Conservation (phyloP, 345 rosid genomes). For the Lepidium africanum region DNA sequence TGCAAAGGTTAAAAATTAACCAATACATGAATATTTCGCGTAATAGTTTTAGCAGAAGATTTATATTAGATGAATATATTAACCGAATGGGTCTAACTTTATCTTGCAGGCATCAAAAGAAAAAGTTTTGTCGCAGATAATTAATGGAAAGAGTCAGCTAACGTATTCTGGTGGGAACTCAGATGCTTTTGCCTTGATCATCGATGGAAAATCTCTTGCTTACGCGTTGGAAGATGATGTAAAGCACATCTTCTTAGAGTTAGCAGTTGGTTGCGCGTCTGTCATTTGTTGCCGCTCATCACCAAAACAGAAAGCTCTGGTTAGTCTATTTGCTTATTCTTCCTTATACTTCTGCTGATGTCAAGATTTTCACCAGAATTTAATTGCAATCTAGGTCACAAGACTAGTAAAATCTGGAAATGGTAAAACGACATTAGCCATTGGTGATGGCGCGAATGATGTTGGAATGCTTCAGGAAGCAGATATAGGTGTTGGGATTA, state of each 20-base stretch:
- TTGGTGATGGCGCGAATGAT: constrained; percentile 98
- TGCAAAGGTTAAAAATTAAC: constrained; percentile 48
- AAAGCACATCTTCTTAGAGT: constrained; percentile 59
- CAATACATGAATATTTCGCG: background rate
- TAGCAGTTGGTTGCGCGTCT: constrained; percentile 79
- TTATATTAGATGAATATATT: background rate
- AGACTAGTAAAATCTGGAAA: constrained; percentile 81
- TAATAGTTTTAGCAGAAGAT: background rate
- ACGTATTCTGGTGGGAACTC: constrained; percentile 40
- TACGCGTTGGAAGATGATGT: constrained; percentile 78
- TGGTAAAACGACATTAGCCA: constrained; percentile 73
- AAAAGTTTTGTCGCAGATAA: constrained; percentile 57
- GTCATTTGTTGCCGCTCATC: constrained; percentile 97
- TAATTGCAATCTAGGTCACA: constrained; percentile 58
- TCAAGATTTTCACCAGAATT: constrained; percentile 2
- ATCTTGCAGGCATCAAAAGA: constrained; percentile 63
- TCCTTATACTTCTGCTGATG: background rate
- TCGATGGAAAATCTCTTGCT: constrained; percentile 92
- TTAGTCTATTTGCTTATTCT: constrained; percentile 22
- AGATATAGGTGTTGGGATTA: constrained; percentile 88
- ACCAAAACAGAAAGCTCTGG: constrained; percentile 95
- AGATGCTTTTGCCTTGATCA: constrained; percentile 73
- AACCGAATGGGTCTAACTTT: background rate
- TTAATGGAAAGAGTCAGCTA: constrained; percentile 48
- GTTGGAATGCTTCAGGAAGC: constrained; percentile 99